Evolutionary conservation across 164 flowering plant genomes (phyloP).

Genomic region (Euptelea pleiosperma): DNA sequence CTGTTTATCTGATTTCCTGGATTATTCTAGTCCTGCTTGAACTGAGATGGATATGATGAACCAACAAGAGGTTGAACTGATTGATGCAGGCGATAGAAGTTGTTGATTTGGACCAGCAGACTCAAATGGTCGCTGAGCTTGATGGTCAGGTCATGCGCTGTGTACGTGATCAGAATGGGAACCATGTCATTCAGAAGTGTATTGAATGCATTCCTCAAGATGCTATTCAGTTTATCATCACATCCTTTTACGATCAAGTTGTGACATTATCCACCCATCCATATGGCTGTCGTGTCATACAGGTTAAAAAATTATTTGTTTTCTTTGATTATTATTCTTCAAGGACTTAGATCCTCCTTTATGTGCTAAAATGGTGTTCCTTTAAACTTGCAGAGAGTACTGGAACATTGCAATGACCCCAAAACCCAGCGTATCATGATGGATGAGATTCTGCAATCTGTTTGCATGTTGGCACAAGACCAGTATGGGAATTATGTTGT

Average conservation of each 20-base stretch:
- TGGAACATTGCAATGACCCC: constrained; percentile 80
- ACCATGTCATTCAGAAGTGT: constrained; percentile 97
- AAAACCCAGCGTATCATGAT: constrained; percentile 80
- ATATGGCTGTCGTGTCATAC: constrained; percentile 96
- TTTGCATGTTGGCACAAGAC: constrained; percentile 88
- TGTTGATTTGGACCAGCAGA: constrained; percentile 92
- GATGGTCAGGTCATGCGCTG: constrained; percentile 93
- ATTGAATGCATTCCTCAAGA: constrained; percentile 97
- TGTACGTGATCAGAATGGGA: constrained; percentile 98
- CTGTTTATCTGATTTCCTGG: neutral
- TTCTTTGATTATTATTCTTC: neutral
- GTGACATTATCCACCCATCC: constrained; percentile 94
- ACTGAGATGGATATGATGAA: neutral
- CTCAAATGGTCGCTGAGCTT: constrained; percentile 85
- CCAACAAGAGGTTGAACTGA: constrained; percentile 1
- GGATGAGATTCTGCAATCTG: constrained; percentile 81
- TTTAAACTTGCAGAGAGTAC: constrained; percentile 54
- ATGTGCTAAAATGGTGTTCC: neutral
- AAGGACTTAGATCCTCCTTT: neutral
- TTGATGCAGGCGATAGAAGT: constrained; percentile 90
- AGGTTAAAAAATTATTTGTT: constrained; percentile 40
- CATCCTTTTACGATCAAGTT: constrained; percentile 85
- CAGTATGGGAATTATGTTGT: constrained; percentile 99
- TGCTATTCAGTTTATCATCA: constrained; percentile 74
- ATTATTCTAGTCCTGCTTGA: neutral